Conservation (phyloP, 345 rosid genomes). For the Gossypium mustelinum region DNA sequence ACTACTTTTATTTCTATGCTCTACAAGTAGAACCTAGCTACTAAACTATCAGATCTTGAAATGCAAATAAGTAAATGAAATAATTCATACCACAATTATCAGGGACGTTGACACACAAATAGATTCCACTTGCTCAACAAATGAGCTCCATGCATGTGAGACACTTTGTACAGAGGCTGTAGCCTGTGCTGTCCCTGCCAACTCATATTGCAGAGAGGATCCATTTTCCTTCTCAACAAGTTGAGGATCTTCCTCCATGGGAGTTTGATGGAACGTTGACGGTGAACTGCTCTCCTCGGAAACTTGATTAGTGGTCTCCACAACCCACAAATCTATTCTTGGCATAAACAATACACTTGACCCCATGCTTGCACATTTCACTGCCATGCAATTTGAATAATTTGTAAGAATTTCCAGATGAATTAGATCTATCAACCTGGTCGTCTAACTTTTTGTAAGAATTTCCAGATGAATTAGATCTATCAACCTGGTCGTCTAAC, state of each 20-base stretch:
- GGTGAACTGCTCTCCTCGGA: conserved; percentile 26
- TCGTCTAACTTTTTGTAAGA: conserved; percentile 11
- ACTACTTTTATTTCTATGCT: background rate
- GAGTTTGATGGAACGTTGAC: conserved; percentile 15
- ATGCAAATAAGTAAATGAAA: background rate
- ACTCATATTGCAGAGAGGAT: conserved; percentile 22
- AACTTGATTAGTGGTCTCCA: conserved; percentile 38
- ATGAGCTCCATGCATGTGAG: conserved; percentile 80
- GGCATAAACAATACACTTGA: conserved; percentile 80
- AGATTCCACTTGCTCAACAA: conserved; percentile 83
- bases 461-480: background rate
- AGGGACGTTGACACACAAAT: conserved; percentile 67
- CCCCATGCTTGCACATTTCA: conserved; percentile 70
- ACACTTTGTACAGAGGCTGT: conserved; percentile 28
- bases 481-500: background rate
- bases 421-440: background rate
- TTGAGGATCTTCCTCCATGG: conserved; percentile 29
- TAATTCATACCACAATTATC: conserved; percentile 70
- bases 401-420: conserved; percentile 9
- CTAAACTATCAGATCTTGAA: background rate
- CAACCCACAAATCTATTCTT: conserved; percentile 92
- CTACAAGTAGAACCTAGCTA: background rate
- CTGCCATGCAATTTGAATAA: conserved; percentile 43
- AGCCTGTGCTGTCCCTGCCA: conserved; percentile 26
- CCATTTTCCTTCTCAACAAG: conserved; percentile 16